Evolutionary conservation across 2,329 filamentous ascomycete species (phyloP).

Genomic region (Myrmaecium sp.): DNA sequence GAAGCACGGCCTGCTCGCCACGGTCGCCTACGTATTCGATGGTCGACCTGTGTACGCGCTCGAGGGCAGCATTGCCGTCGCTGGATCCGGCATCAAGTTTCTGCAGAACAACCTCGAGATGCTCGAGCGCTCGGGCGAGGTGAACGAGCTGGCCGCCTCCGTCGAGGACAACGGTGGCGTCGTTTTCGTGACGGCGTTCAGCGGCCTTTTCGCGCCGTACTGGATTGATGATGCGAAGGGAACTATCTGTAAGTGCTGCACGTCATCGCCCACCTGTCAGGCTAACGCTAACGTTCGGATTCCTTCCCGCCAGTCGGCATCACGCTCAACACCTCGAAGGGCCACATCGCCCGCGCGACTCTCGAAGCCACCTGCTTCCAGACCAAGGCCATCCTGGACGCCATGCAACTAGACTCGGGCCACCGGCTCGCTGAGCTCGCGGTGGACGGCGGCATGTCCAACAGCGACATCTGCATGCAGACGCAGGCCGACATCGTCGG

Average conservation of each 20-base stretch:
- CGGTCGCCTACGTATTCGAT: slow-evolving; percentile 63
- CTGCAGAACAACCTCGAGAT: slow-evolving; percentile 42
- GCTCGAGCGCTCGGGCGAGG: slow-evolving; percentile 36
- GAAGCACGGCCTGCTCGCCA: slow-evolving; percentile 57
- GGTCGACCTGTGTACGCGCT: slow-evolving; percentile 55
- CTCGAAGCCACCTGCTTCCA: slow-evolving; percentile 77
- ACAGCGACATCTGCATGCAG: slow-evolving; percentile 70
- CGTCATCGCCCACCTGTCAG: neutral
- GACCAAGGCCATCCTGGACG: slow-evolving; percentile 68
- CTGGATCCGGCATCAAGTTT: slow-evolving; percentile 53
- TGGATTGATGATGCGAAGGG: slow-evolving; percentile 80
- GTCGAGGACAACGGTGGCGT: slow-evolving; percentile 60
- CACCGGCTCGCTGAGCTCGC: slow-evolving; percentile 52
- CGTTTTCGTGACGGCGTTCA: slow-evolving; percentile 68
- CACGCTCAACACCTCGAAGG: slow-evolving; percentile 61
- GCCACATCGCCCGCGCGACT: slow-evolving; percentile 71
- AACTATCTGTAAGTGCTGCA: slow-evolving; percentile 31
- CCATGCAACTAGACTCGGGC: slow-evolving; percentile 66
- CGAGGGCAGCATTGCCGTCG: slow-evolving; percentile 63
- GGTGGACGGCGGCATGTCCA: slow-evolving; percentile 72
- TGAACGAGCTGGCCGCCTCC: slow-evolving; percentile 40
- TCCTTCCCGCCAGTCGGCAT: slow-evolving; percentile 46
- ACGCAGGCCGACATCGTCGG: slow-evolving; percentile 65
- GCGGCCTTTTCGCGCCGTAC: slow-evolving; percentile 70
- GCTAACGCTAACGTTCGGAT: neutral